These are phyloP conservation scores for Linum lewisii DNA, from an alignment of 345 rosid species.

Conservation along the genomic window DNA sequence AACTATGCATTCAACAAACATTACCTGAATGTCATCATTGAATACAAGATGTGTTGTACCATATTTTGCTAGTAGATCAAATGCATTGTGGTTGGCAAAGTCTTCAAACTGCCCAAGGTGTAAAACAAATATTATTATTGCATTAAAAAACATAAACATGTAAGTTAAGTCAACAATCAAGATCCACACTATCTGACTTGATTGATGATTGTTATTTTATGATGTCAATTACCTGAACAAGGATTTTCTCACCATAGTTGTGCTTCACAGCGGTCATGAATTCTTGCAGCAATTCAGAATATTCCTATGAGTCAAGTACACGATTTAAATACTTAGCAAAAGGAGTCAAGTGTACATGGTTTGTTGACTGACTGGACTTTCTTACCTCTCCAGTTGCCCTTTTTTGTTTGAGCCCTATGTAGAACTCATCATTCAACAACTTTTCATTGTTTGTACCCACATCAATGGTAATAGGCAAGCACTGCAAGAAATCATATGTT, in stretches of 20 bases:
- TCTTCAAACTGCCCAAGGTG: slow-evolving; percentile 70
- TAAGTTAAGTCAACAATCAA: no score
- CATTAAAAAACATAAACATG: slow-evolving; percentile 4
- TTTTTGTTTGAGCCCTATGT: slow-evolving; percentile 89
- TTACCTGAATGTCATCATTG: slow-evolving; percentile 96
- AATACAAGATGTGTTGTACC: slow-evolving; percentile 92
- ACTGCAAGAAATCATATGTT: slow-evolving; percentile 31
- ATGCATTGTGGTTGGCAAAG: slow-evolving; percentile 97
- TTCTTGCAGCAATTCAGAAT: slow-evolving; percentile 83
- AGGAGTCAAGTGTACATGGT: no score
- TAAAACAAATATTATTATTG: neutral
- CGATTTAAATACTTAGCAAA: no score
- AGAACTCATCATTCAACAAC: slow-evolving; percentile 78
- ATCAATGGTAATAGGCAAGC: slow-evolving; percentile 94
- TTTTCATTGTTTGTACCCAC: slow-evolving; percentile 95
- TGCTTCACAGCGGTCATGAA: slow-evolving; percentile 96
- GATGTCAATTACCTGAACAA: slow-evolving; percentile 57
- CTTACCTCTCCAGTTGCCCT: slow-evolving; percentile 89
- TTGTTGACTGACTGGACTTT: neutral
- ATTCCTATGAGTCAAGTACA: slow-evolving; percentile 53
- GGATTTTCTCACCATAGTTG: slow-evolving; percentile 87
- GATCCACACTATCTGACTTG: neutral
- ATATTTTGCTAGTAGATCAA: slow-evolving; percentile 76
- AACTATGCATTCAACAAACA: slow-evolving; percentile 3
- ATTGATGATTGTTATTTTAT: neutral